Base-by-base conservation (phyloP, 1,284 basidiomycete genomes). In the Coriolopsis trogii region DNA sequence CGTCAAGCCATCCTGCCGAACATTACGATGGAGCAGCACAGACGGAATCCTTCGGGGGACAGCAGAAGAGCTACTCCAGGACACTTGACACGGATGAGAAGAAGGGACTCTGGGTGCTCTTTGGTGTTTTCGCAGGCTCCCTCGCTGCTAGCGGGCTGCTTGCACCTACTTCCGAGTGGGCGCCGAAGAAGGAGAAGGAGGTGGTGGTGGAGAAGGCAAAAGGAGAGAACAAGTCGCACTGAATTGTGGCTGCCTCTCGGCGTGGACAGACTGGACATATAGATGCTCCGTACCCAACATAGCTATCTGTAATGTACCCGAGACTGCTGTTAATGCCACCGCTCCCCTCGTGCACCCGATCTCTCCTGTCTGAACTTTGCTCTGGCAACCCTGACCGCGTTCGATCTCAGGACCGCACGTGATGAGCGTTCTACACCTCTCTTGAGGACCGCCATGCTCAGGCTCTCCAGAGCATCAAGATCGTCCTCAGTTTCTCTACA, bases 81-180 rank as follows among this genome's bases (percentile, higher is more conserved):
- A 71, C 75, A 4, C 64, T 88, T 49, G 77, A 78, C 55, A 62
- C 62, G 15, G 77, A 82, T 34, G 84, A 89, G 67, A 68, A 64
- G 51, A 70, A 51, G 29, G 86, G 87, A 1, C 64, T 80, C 4
- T 85, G 74, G 68, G 63, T 78, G 16, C 68, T 89, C 24, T 68
- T 78, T 13, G 81, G 79, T 40, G 70, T 85, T 24, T 53, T 87
- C 7, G 75, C 69, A 6, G 74, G 78, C 9, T 84, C 83, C 0
- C 78, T 81, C 67, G 28, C 80, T 7, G 63, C 76, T 6, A 84
- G 77, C 31, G 77, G 79, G 15, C 51, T 71, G 38, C 64, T 76
- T 47, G 64, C 68, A 40, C 55, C 65, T 1, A 30, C 59, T 8
- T 59, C 68, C 2, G 60, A 57, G 21, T 67, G 62, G 46, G 60